These are phyloP conservation scores for Calonectria hongkongensis DNA, from an alignment of 2,329 filamentous ascomycete species.

Conservation along the genomic window DNA sequence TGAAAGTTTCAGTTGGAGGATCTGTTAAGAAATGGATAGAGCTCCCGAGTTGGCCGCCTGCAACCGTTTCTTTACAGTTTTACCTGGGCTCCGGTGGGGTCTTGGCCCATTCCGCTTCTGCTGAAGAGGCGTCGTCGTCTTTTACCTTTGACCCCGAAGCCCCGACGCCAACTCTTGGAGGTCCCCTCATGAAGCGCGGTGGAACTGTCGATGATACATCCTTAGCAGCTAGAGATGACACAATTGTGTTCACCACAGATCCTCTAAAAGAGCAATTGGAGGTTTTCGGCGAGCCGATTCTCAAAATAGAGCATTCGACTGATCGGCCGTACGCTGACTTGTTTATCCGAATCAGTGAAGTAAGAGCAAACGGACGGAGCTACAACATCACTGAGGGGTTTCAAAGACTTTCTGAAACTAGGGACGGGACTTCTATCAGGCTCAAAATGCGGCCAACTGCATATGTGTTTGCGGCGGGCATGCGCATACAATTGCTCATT, in stretches of 20 bases:
- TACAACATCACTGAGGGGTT: conserved; percentile 7
- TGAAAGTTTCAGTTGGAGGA: background rate
- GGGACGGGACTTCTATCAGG: background rate
- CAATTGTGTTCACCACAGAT: background rate
- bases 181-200: background rate
- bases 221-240: background rate
- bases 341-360: conserved; percentile 5
- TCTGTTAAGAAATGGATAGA: background rate
- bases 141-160: background rate
- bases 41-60: background rate
- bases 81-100: background rate
- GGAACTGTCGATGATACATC: background rate
- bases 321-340: background rate
- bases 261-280: conserved; percentile 4
- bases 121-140: background rate
- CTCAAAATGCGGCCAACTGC: background rate
- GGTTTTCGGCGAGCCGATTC: background rate
- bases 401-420: background rate
- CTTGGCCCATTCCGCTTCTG: background rate
- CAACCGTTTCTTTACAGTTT: background rate
- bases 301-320: conserved; percentile 2
- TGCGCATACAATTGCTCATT: background rate
- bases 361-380: background rate
- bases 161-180: background rate
- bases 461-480: background rate